phyloP scores from a whole-genome alignment of 371 early-diverging fungal genomes.

The Mortierella sp. region DNA sequence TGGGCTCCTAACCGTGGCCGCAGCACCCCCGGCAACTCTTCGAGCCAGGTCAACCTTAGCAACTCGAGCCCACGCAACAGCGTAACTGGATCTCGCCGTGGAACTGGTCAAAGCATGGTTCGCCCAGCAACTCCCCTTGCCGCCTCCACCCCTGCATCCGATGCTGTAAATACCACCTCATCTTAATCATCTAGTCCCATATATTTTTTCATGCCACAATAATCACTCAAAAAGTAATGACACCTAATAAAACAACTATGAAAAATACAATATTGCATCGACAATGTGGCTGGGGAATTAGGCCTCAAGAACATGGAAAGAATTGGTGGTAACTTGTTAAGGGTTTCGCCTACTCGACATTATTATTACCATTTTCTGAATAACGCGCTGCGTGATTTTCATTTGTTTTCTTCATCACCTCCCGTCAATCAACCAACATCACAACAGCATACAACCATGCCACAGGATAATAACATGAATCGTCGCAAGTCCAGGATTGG shows the following conservation, averaged over 20 bases:
- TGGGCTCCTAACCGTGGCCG: conserved; percentile 46
- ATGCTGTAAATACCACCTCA: conserved; percentile 43
- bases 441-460: conserved; percentile 1
- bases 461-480: conserved; percentile 26
- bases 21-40: conserved; percentile 39
- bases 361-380: no score
- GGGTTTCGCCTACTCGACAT: no score
- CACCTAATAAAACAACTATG: background rate
- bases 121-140: conserved; percentile 27
- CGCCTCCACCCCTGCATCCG: conserved; percentile 12
- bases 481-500: conserved; percentile 54
- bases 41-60: conserved; percentile 42
- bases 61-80: conserved; percentile 42
- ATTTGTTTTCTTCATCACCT: background rate
- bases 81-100: conserved; percentile 34
- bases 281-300: no score
- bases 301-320: no score
- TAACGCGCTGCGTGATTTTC: no score
- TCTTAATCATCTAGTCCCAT: conserved; percentile 4
- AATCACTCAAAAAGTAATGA: background rate
- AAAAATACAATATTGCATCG: no score
- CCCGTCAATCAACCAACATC: background rate
- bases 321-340: no score
- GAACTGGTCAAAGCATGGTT: conserved; percentile 27
- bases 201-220: conserved; percentile 4